A percentile compares a stretch with the other conserved stretches of the same genome.
Evolutionary conservation across 140 eudicot species (phyloP).

Genomic region (Stevia rebaudiana): DNA sequence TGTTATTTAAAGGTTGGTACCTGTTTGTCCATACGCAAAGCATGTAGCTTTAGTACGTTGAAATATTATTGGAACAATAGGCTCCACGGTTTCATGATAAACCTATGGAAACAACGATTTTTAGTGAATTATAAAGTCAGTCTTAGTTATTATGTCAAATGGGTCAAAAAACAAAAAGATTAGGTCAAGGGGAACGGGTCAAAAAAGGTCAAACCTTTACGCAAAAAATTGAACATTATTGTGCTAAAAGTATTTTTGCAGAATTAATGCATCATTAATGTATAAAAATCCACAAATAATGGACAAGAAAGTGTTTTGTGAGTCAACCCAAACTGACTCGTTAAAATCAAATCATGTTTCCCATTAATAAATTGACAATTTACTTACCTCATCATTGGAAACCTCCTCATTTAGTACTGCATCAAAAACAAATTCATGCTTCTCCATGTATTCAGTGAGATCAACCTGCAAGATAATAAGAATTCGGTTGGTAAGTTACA

Average conservation of each 20-base stretch:
- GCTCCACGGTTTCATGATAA: conserved; percentile 94
- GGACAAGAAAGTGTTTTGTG: too few relatives aligned
- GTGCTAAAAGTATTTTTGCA: too few relatives aligned
- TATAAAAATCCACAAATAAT: too few relatives aligned
- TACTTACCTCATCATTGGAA: conserved; percentile 89
- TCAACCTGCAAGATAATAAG: conserved; percentile 60
- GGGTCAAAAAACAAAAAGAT: neutral
- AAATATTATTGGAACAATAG: conserved; percentile 94
- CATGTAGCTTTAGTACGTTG: conserved; percentile 99
- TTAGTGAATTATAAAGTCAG: too few relatives aligned
- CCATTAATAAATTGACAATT: too few relatives aligned
- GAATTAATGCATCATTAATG: too few relatives aligned
- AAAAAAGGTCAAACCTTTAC: too few relatives aligned
- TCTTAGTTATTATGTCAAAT: neutral
- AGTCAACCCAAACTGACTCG: too few relatives aligned
- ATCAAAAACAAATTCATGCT: conserved; percentile 97
- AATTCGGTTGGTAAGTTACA: neutral
- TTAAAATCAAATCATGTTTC: too few relatives aligned
- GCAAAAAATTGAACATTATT: too few relatives aligned
- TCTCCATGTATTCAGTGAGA: conserved; percentile 88
- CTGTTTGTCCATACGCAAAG: conserved; percentile 99
- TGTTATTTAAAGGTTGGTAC: conserved; percentile 25
- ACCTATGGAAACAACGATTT: conserved; percentile 52
- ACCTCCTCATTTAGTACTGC: conserved; percentile 97
- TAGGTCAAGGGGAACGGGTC: too few relatives aligned